Evolutionary conservation across 805 yeast species (phyloP).

Genomic region (Suhomyces kilbournensis): DNA sequence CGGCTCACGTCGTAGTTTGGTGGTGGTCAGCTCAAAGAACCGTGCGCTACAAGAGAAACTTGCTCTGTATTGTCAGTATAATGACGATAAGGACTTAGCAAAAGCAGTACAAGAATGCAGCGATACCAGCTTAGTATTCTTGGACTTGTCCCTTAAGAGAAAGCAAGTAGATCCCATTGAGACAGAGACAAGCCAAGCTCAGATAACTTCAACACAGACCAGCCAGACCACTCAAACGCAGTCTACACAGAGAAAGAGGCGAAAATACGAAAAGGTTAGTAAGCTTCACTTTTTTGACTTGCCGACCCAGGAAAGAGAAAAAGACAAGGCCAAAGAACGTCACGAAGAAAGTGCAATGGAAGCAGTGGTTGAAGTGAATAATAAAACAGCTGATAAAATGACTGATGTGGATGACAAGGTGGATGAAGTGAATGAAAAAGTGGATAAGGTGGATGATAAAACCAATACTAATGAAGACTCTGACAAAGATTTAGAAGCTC

Average conservation of each 20-base stretch:
- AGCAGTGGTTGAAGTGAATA: background rate
- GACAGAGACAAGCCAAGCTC: background rate
- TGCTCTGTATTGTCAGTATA: background rate
- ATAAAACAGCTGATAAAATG: too few species aligned
- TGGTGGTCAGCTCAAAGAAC: background rate
- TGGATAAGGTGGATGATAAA: background rate
- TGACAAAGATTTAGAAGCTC: background rate
- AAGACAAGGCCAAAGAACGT: background rate
- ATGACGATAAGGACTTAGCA: constrained; percentile 6
- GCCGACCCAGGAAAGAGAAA: background rate
- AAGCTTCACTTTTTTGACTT: constrained; percentile 36
- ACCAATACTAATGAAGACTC: background rate
- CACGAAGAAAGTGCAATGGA: background rate
- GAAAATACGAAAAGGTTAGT: constrained; percentile 30
- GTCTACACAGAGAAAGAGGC: constrained; percentile 22
- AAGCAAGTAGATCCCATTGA: background rate
- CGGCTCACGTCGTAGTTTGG: background rate
- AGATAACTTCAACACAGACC: background rate
- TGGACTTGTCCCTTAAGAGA: background rate
- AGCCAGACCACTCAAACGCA: background rate
- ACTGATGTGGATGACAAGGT: background rate
- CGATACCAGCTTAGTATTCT: background rate
- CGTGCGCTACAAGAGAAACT: background rate
- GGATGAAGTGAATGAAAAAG: background rate
- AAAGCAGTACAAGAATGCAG: constrained; percentile 8